Conservation (phyloP, 2,329 filamentous ascomycete species). For the Sporothrix sp. region DNA sequence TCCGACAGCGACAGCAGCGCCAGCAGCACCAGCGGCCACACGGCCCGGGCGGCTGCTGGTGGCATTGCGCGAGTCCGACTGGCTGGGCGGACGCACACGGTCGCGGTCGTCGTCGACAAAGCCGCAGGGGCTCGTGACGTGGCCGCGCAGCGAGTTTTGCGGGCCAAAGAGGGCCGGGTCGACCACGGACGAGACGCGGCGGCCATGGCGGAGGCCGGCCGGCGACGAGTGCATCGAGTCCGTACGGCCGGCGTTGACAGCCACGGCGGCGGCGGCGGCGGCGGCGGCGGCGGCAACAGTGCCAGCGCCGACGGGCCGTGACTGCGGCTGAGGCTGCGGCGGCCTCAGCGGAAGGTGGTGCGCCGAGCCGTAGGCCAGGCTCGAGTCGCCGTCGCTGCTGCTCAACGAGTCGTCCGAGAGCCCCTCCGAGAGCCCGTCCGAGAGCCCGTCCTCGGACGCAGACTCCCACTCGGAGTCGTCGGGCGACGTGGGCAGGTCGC, state of each 20-base stretch:
- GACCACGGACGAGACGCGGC: conserved; percentile 40
- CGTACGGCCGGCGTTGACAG: background rate
- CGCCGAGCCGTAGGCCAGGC: conserved; percentile 35
- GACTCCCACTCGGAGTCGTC: conserved; percentile 50
- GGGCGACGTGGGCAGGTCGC: conserved; percentile 22
- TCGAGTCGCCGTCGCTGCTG: conserved; percentile 29
- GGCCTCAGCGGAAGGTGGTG: conserved; percentile 7
- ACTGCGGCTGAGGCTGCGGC: background rate
- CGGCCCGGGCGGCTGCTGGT: background rate
- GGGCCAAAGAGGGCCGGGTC: conserved; percentile 51
- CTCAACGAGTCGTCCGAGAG: conserved; percentile 29
- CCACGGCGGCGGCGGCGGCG: background rate
- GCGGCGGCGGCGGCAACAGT: background rate
- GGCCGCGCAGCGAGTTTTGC: conserved; percentile 49
- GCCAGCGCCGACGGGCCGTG: conserved; percentile 20
- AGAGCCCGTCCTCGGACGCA: conserved; percentile 38
- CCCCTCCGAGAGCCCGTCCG: too few species aligned
- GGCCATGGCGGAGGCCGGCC: conserved; percentile 13
- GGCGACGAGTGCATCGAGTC: conserved; percentile 9
- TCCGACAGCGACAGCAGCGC: background rate
- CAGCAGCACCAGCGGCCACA: background rate
- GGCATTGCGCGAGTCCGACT: conserved; percentile 13
- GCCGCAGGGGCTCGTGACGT: conserved; percentile 46
- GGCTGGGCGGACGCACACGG: conserved; percentile 14
- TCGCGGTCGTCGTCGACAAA: conserved; percentile 33